A percentile compares a stretch with the other conserved stretches of the same genome.
Evolutionary conservation across 768 basidiomycete genomes (phyloP).

Genomic region (Lactifluus echinatus): DNA sequence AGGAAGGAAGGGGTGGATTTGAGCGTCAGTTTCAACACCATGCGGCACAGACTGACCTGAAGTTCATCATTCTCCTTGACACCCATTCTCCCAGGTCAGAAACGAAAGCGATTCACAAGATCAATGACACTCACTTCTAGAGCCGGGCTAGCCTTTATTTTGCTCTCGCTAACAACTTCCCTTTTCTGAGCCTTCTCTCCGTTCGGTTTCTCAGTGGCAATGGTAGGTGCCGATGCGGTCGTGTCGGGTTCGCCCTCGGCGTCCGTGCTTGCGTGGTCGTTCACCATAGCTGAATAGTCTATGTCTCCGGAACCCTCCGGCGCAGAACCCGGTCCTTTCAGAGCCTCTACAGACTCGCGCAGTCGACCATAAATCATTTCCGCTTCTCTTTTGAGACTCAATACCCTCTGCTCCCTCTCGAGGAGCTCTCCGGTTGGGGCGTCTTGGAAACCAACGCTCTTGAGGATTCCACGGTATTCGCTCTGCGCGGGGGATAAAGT

Average conservation of each 20-base stretch:
- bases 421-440: conserved; percentile 13
- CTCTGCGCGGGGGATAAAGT: not conserved
- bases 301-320: conserved; percentile 5
- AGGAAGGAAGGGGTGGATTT: too few relatives aligned
- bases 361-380: conserved; percentile 8
- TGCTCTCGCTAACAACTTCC: conserved; percentile 1
- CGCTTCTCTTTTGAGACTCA: conserved; percentile 15
- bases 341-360: conserved; percentile 1
- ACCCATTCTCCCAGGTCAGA: not conserved
- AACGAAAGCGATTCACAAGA: not conserved
- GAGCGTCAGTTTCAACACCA: too few relatives aligned
- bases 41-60: conserved; percentile 3
- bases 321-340: not conserved
- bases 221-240: conserved; percentile 1
- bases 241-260: conserved; percentile 17
- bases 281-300: conserved; percentile 6
- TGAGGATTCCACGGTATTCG: conserved; percentile 14
- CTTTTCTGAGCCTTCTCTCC: conserved; percentile 1
- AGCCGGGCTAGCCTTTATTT: conserved; percentile 3
- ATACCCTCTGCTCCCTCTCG: conserved; percentile 3
- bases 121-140: conserved; percentile 6
- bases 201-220: conserved; percentile 4
- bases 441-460: conserved; percentile 12
- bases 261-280: conserved; percentile 13
- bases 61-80: conserved; percentile 15